Evolutionary conservation across 2,329 filamentous ascomycete genomes (phyloP), one percentile per base, ranked within the genome.

Genomic region (Biscogniauxia mediterranea): DNA sequence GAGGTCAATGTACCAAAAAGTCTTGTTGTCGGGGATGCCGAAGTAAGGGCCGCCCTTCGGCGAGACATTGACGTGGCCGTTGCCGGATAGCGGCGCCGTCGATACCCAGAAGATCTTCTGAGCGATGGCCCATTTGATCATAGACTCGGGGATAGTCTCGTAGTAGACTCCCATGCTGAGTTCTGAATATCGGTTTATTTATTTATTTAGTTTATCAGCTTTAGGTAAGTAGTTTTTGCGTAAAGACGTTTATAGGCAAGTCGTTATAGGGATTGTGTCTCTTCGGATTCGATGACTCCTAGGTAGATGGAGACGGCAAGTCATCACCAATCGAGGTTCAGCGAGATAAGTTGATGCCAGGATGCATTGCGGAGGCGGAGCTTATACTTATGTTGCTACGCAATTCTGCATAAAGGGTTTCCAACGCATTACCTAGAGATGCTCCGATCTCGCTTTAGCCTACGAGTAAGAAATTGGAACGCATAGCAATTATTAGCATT

Each of bases 51-150:
- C 81, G 55, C 90, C 90, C 75, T 93, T 92, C 55, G 91, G 89
- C 0, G 89, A 93, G 59, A 92, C 77, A 70, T 93, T 93, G 78
- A 93, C 80, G 77, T 93, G 90, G 2, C 76, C 76, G 1, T 78
- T 75, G 20, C 85, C 87, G n/a, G 82, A 81, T 25, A 86, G 81
- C 0, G 90, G 89, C 0, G 90, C 89, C 15, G 88, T 90, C 50
- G 86, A 88, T 11, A 90, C 88, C 79, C 89, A 93, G 81, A 93
- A 93, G 68, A 93, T 78, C 59, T 87, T 84, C 68, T 93, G 90
- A 11, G 79, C 74, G 54, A 87, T 79, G 56, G 87, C 84, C 88
- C 89, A 93, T 50, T 80, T 75, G 60, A 81, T 78, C 38, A 91
- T 81, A 28, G 68, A 67, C n/a, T 67, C 65, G 17, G 72, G 71